Percentiles rank a stretch among this genome's conserved stretches.
These are phyloP conservation scores for Zygosaccharomyces pseudobailii DNA, from an alignment of 1,139 yeast species.

Conservation along the genomic window DNA sequence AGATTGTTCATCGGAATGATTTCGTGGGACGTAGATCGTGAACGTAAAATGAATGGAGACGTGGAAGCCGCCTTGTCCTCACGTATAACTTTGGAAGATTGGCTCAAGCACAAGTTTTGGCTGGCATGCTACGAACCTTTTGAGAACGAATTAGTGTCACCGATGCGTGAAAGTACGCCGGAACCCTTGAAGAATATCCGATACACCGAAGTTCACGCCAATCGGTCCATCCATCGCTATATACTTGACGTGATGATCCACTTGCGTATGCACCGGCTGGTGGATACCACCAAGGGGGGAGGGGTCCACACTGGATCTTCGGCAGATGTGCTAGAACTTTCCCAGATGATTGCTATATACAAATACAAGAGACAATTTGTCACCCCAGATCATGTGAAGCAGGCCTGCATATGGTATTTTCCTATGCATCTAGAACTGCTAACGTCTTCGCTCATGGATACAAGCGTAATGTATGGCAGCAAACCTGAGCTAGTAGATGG, in stretches of 20 bases:
- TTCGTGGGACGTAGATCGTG: slow-evolving; percentile 11
- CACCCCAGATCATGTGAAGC: slow-evolving; percentile 28
- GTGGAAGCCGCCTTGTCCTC: slow-evolving; percentile 2
- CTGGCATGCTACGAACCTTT: slow-evolving; percentile 21
- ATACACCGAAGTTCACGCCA: slow-evolving; percentile 17
- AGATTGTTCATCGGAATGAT: slow-evolving; percentile 20
- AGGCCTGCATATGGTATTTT: slow-evolving; percentile 29
- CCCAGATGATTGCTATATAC: slow-evolving; percentile 21
- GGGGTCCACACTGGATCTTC: slow-evolving; percentile 28
- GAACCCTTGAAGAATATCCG: not conserved
- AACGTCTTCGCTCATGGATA: slow-evolving; percentile 23
- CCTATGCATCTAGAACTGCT: slow-evolving; percentile 31
- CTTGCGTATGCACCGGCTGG: slow-evolving; percentile 31
- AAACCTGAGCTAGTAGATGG: slow-evolving; percentile 27
- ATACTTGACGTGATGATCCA: slow-evolving; percentile 34
- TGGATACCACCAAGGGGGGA: slow-evolving; percentile 31
- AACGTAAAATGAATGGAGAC: not conserved
- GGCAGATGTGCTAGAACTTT: slow-evolving; percentile 22
- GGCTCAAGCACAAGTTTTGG: slow-evolving; percentile 32
- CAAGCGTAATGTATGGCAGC: slow-evolving; percentile 31
- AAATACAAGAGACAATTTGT: slow-evolving; percentile 19
- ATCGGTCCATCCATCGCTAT: slow-evolving; percentile 28
- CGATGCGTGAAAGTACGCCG: not conserved
- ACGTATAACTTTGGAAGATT: slow-evolving; percentile 11
- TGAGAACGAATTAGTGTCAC: slow-evolving; percentile 2